Percentiles rank a stretch among this genome's conserved stretches.
phyloP scores from a whole-genome alignment of 2,329 filamentous ascomycete genomes.

The Trematosphaeria pertusa region DNA sequence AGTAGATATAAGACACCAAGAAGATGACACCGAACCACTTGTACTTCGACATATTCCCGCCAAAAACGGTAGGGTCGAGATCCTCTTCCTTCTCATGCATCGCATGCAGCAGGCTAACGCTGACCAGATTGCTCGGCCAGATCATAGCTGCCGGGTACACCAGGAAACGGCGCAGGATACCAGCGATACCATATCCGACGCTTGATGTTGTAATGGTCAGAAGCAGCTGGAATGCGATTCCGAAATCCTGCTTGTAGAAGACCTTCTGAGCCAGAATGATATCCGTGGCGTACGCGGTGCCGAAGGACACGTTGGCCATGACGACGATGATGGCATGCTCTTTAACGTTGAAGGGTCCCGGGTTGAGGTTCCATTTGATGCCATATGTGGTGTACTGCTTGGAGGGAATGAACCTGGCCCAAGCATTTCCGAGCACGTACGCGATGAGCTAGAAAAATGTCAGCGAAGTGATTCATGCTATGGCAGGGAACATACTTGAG shows the following conservation, averaged over 20 bases:
- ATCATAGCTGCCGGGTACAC: conserved; percentile 36
- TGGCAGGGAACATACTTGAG: conserved; percentile 26
- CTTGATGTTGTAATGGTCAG: conserved; percentile 23
- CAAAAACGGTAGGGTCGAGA: conserved; percentile 26
- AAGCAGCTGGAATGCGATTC: conserved; percentile 30
- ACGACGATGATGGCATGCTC: conserved; percentile 68
- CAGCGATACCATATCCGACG: conserved; percentile 33
- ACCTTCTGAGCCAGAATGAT: conserved; percentile 74
- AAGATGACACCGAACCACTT: conserved; percentile 31
- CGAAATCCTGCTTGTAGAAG: conserved; percentile 71
- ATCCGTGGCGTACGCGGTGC: conserved; percentile 73
- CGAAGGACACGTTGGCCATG: conserved; percentile 66
- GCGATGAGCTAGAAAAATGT: conserved; percentile 46
- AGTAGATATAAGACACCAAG: conserved; percentile 28
- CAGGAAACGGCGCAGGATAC: conserved; percentile 25
- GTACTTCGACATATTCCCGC: conserved; percentile 31
- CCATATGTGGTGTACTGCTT: conserved; percentile 60
- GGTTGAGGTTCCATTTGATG: conserved; percentile 63
- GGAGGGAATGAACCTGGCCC: conserved; percentile 64
- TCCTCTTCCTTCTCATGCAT: conserved; percentile 30
- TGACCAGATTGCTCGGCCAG: conserved; percentile 31
- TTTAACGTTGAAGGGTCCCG: conserved; percentile 67
- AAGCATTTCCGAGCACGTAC: conserved; percentile 55
- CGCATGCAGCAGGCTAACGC: conserved; percentile 29
- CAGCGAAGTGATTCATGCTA: neutral